Percentiles rank a stretch among this genome's conserved stretches.
phyloP scores from a whole-genome alignment of 2,329 filamentous ascomycete genomes.

The Colletotrichum higginsianum region DNA sequence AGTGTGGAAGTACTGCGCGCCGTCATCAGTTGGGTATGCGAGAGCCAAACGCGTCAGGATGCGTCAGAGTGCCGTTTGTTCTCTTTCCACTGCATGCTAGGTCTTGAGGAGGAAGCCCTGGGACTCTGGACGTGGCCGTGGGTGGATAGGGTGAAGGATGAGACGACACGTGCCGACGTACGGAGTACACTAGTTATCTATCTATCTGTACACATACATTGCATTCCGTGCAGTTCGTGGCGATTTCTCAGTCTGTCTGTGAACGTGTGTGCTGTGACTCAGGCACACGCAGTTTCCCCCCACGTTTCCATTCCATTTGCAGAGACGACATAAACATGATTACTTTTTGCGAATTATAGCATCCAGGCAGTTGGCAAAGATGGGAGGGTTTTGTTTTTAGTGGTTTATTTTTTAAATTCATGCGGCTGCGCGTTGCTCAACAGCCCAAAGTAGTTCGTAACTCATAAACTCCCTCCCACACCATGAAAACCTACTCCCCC shows the following conservation, averaged over 20 bases:
- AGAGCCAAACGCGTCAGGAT: background rate
- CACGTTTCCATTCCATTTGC: background rate
- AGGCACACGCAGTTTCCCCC: background rate
- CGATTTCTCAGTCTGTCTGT: background rate
- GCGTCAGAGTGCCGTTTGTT: too few relatives aligned
- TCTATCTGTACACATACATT: background rate
- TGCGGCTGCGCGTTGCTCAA: constrained; percentile 35
- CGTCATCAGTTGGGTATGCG: background rate
- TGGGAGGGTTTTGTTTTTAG: too few relatives aligned
- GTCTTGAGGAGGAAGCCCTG: background rate
- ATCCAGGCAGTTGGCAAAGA: background rate
- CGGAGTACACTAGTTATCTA: too few relatives aligned
- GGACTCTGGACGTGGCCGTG: constrained; percentile 1
- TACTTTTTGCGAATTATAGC: background rate
- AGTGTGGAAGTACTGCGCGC: too few relatives aligned
- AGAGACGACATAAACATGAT: background rate
- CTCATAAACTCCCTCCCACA: constrained; percentile 35
- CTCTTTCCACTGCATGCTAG: background rate
- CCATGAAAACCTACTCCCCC: constrained; percentile 24
- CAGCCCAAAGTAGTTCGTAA: constrained; percentile 37
- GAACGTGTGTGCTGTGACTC: background rate
- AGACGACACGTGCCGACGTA: constrained; percentile 25
- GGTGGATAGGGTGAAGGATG: constrained; percentile 6
- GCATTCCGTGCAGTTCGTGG: background rate
- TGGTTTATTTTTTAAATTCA: constrained; percentile 19